Percentiles rank a stretch among this genome's conserved stretches.
phyloP scores from a whole-genome alignment of 768 basidiomycete genomes.

The Steccherinum ochraceum region DNA sequence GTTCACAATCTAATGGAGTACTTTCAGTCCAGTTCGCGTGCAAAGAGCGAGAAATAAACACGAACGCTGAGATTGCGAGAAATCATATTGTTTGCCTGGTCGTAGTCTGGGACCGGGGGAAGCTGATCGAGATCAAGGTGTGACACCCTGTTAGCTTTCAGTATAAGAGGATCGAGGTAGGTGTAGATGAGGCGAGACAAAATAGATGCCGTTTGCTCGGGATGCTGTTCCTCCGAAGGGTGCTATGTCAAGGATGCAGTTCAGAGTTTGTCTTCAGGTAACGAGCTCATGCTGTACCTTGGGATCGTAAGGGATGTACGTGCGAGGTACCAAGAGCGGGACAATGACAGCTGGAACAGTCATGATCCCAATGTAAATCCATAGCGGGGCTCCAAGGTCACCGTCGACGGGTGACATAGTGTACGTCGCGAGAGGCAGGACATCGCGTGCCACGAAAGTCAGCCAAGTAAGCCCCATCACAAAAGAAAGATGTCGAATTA shows the following conservation, averaged over 20 bases:
- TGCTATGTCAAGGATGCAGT: slow-evolving; percentile 6
- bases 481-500: slow-evolving; percentile 25
- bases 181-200: slow-evolving; percentile 32
- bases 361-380: slow-evolving; percentile 30
- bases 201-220: slow-evolving; percentile 20
- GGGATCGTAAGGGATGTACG: slow-evolving; percentile 12
- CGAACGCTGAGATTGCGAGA: slow-evolving; percentile 18
- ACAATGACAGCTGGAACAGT: slow-evolving; percentile 27
- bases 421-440: slow-evolving; percentile 34
- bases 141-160: slow-evolving; percentile 29
- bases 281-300: background rate
- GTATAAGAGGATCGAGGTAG: slow-evolving; percentile 47
- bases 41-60: background rate
- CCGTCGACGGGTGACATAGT: slow-evolving; percentile 27
- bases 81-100: slow-evolving; percentile 25
- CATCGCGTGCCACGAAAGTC: slow-evolving; percentile 29
- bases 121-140: slow-evolving; percentile 36
- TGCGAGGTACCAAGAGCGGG: slow-evolving; percentile 29
- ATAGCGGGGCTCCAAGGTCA: slow-evolving; percentile 26
- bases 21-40: slow-evolving; percentile 5
- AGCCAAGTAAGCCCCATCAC: slow-evolving; percentile 26
- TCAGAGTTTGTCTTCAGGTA: background rate
- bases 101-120: slow-evolving; percentile 42
- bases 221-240: slow-evolving; percentile 10
- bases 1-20: slow-evolving; percentile 12